Percentiles rank a stretch among this genome's conserved stretches.
These are phyloP conservation scores for Leccinum broughii DNA, from an alignment of 768 basidiomycete species.

Conservation along the genomic window DNA sequence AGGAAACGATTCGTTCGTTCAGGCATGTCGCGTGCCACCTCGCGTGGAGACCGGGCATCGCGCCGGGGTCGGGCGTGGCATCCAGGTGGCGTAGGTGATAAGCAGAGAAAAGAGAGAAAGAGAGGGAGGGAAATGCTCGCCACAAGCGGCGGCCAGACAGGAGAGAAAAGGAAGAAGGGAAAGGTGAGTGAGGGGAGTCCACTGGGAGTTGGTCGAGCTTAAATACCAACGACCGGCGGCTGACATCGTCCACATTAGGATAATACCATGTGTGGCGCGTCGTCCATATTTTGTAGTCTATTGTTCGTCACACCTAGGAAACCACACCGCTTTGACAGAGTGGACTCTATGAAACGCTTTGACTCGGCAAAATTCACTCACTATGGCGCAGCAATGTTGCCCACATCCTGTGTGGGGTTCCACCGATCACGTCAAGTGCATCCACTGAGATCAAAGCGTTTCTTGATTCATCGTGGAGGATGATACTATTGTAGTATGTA, in stretches of 20 bases:
- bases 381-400: background rate
- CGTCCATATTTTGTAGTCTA: background rate
- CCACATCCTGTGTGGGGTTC: background rate
- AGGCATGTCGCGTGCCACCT: conserved; percentile 6
- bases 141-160: background rate
- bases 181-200: background rate
- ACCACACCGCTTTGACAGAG: background rate
- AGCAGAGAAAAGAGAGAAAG: background rate
- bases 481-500: background rate
- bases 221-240: conserved; percentile 14
- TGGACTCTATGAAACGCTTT: conserved; percentile 2
- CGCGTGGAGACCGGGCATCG: too few relatives aligned
- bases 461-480: background rate
- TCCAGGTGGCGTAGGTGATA: background rate
- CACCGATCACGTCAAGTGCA: background rate
- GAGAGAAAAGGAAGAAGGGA: background rate
- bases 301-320: conserved; percentile 1
- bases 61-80: background rate
- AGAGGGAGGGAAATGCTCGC: background rate
- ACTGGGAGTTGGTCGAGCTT: background rate
- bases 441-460: background rate
- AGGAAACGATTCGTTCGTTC: background rate
- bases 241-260: conserved; percentile 8
- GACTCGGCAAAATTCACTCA: background rate
- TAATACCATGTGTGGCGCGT: conserved; percentile 2